Base-by-base conservation (phyloP, 306 rosid species). In the Ceratonia siliqua region DNA sequence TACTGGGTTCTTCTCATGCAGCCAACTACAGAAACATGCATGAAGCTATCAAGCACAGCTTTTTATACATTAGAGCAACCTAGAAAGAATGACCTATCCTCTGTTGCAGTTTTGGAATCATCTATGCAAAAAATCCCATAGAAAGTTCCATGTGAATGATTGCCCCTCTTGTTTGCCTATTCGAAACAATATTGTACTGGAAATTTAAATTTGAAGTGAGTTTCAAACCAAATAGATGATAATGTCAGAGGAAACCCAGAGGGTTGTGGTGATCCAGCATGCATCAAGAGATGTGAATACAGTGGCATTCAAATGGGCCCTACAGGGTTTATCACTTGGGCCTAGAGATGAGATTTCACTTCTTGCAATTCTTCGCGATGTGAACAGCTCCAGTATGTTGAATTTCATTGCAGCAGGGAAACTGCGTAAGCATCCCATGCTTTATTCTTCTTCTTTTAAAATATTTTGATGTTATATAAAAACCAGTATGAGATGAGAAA, bases 211-310 rank as follows among this genome's bases (percentile, higher is more conserved):
- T 36, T 70, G 75, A 49, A 35, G 17, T 32, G 48, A 20, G 66
- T 24, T 74, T n/a, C 13, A 22, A n/a, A 65, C 49, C 22, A 66
- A 21, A 49, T 10, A 32, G 25, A 46, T 4, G 21, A 62, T 75
- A 14, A 69, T 75, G 80, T 54, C 49, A 53, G 77, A 75, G 38
- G 85, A 62, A 46, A 27, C 59, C 25, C 73, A 72, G 63, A 86
- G 81, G 48, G 74, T 84, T 38, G 86, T 92, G 84, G 85, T 86
- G 85, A 82, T 89, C 82, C 87, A 86, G 76, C 79, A 82, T 61
- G 90, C 90, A 66, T 77, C 89, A 22, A 87, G 73, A 66, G 83
- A 87, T 25, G 76, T 84, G 11, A 84, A 82, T 65, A 59, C 73
- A 69, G 78, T 41, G 42, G 86, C 84, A 55, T 75, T 89, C 38